phyloP scores from a whole-genome alignment of 176 grass and related monocot genomes.

The Avena atlantica region DNA sequence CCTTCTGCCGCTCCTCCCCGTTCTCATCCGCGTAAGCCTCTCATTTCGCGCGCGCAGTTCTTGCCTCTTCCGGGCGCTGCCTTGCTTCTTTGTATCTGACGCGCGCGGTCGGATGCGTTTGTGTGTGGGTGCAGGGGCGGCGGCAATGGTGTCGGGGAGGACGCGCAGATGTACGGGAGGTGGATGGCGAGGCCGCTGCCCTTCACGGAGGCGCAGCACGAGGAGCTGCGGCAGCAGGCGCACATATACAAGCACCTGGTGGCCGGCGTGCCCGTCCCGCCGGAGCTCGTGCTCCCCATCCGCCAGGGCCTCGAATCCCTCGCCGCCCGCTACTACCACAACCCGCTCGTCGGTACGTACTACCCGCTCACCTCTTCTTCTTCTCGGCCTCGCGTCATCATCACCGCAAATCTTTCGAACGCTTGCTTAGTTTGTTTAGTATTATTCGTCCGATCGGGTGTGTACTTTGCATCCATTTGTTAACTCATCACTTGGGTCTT shows the following conservation, averaged over 20 bases:
- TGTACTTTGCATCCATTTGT: slow-evolving; percentile 54
- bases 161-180: slow-evolving; percentile 24
- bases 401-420: not conserved
- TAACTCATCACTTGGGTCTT: slow-evolving; percentile 37
- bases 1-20: slow-evolving; percentile 48
- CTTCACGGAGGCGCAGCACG: slow-evolving; percentile 82
- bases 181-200: slow-evolving; percentile 42
- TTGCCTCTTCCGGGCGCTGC: not conserved
- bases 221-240: slow-evolving; percentile 86
- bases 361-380: too few species aligned
- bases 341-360: slow-evolving; percentile 46
- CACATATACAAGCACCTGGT: slow-evolving; percentile 88
- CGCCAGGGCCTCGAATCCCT: slow-evolving; percentile 72
- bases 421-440: slow-evolving; percentile 34
- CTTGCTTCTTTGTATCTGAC: not conserved
- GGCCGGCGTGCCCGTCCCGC: slow-evolving; percentile 75
- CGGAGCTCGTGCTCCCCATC: slow-evolving; percentile 71
- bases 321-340: slow-evolving; percentile 69
- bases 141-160: not conserved
- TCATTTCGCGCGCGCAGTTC: not conserved
- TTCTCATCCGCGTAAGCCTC: slow-evolving; percentile 37
- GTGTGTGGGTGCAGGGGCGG: slow-evolving; percentile 31
- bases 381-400: not conserved
- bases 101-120: not conserved
- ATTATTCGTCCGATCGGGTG: slow-evolving; percentile 53